These are phyloP conservation scores for Phytophthora chlamydospora DNA, from an alignment of 352 stramenopile genomes.

Conservation along the genomic window DNA sequence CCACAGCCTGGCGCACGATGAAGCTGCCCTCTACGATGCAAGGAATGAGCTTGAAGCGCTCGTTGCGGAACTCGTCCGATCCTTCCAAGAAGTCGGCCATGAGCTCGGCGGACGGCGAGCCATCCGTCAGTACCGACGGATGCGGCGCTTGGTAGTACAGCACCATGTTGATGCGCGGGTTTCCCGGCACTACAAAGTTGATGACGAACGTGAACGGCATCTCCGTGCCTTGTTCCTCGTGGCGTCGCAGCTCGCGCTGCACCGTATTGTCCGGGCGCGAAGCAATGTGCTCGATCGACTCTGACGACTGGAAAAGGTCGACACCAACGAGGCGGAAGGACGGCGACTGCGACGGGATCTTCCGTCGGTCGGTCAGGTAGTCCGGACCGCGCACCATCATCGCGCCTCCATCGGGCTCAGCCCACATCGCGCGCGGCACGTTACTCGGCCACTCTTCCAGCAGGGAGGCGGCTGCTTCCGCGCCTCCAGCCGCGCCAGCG, in stretches of 20 bases:
- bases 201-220: slow-evolving; percentile 85
- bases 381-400: slow-evolving; percentile 78
- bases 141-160: slow-evolving; percentile 76
- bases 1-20: slow-evolving; percentile 80
- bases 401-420: slow-evolving; percentile 60
- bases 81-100: slow-evolving; percentile 79
- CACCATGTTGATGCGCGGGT: slow-evolving; percentile 64
- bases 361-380: slow-evolving; percentile 71
- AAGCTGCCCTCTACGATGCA: slow-evolving; percentile 84
- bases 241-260: slow-evolving; percentile 61
- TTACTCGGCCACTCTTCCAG: slow-evolving; percentile 61
- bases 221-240: slow-evolving; percentile 60
- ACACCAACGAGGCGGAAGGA: slow-evolving; percentile 71
- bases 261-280: slow-evolving; percentile 64
- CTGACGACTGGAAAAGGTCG: slow-evolving; percentile 66
- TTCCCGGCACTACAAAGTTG: slow-evolving; percentile 79
- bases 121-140: slow-evolving; percentile 55
- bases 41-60: slow-evolving; percentile 85
- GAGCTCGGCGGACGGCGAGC: slow-evolving; percentile 68
- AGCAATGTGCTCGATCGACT: slow-evolving; percentile 67
- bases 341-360: slow-evolving; percentile 72
- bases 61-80: slow-evolving; percentile 78
- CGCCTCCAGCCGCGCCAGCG: slow-evolving; percentile 20
- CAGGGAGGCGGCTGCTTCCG: slow-evolving; percentile 19
- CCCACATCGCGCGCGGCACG: slow-evolving; percentile 73